phyloP scores from a whole-genome alignment of 2,329 filamentous ascomycete species.

The Botrytis porri region DNA sequence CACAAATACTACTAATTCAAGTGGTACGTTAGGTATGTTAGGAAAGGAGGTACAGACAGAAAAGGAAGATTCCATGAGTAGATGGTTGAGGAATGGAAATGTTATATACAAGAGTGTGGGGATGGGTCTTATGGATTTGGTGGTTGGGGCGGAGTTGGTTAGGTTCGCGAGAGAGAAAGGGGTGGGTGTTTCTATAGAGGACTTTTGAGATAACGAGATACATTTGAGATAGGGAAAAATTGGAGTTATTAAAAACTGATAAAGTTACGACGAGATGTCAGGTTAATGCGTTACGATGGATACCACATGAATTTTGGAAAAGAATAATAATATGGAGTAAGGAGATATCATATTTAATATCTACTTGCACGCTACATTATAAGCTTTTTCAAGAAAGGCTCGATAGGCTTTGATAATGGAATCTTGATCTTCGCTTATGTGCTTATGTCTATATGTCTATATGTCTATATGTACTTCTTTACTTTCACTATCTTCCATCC shows the following conservation, averaged over 20 bases:
- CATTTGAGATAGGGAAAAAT: background rate
- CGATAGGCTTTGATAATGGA: too few relatives aligned
- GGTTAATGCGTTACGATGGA: background rate
- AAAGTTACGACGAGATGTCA: background rate
- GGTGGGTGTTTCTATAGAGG: slow-evolving; percentile 52
- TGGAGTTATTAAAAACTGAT: background rate
- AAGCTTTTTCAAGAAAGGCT: background rate
- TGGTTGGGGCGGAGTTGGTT: slow-evolving; percentile 58
- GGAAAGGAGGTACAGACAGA: slow-evolving; percentile 30
- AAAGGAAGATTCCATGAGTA: slow-evolving; percentile 49
- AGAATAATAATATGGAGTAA: background rate
- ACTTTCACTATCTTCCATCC: background rate
- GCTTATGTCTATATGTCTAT: too few relatives aligned
- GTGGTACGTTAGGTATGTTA: slow-evolving; percentile 20
- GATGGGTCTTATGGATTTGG: slow-evolving; percentile 63
- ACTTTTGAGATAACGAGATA: slow-evolving; percentile 44
- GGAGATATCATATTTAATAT: background rate
- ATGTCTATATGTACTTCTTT: background rate
- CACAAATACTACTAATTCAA: slow-evolving; percentile 22
- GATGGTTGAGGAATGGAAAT: slow-evolving; percentile 60
- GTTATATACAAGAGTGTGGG: slow-evolving; percentile 69
- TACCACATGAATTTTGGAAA: background rate
- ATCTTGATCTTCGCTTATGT: too few relatives aligned
- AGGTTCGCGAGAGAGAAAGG: slow-evolving; percentile 53
- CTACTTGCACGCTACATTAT: background rate